Conservation (phyloP, 2,329 filamentous ascomycete species). For the Fusarium pseudocircinatum region DNA sequence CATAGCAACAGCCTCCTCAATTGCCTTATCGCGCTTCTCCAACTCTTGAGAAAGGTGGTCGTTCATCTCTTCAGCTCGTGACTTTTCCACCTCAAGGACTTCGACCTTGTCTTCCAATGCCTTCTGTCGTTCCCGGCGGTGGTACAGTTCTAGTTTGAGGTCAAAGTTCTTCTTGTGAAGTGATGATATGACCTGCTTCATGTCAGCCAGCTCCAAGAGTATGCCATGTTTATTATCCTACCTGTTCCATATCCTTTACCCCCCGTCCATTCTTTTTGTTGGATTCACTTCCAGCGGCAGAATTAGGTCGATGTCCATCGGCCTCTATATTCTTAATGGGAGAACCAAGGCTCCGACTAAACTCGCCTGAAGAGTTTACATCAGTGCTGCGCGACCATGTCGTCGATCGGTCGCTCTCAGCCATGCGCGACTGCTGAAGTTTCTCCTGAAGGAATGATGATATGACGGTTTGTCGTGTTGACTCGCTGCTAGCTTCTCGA, state of each 20-base stretch:
- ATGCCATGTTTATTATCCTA: conserved; percentile 45
- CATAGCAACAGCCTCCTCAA: conserved; percentile 75
- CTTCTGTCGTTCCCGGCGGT: conserved; percentile 72
- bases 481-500: conserved; percentile 54
- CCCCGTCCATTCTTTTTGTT: conserved; percentile 67
- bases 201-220: conserved; percentile 2
- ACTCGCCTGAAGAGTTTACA: conserved; percentile 52
- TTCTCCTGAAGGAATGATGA: conserved; percentile 66
- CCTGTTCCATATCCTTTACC: conserved; percentile 74
- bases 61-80: conserved; percentile 66
- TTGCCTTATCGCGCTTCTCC: conserved; percentile 74
- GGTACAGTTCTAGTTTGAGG: conserved; percentile 76
- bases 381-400: conserved; percentile 51
- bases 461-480: conserved; percentile 51
- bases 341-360: conserved; percentile 51
- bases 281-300: conserved; percentile 53
- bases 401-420: conserved; percentile 56
- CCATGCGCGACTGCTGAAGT: conserved; percentile 61
- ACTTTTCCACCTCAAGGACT: conserved; percentile 62
- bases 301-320: conserved; percentile 54
- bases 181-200: conserved; percentile 68
- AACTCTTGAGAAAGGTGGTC: conserved; percentile 67
- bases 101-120: conserved; percentile 68
- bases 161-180: conserved; percentile 82
- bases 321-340: conserved; percentile 49